Evolutionary conservation across 441 rosid species (phyloP), one percentile per base, ranked within the genome.

Genomic region (Pelargonium fulgidum): DNA sequence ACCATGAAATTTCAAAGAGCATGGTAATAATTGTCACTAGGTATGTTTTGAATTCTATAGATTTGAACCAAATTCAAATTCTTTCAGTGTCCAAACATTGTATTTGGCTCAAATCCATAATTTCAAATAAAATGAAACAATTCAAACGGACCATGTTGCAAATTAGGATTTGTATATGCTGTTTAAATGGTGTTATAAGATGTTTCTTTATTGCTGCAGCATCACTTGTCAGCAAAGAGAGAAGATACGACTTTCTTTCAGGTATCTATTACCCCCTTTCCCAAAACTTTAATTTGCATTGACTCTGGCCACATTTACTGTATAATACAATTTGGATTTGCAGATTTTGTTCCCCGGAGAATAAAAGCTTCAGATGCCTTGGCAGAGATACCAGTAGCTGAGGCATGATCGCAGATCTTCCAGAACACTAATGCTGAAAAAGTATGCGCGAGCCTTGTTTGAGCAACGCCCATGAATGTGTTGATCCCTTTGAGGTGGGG

Each of bases 271-370:
- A 70, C 42, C 64, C 26, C 68, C 13, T 29, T 64, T 62, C 19
- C 29, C 19, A 29, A 36, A 14, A 17, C 70, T 11, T 9, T 22
- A 62, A 42, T 61, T 11, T 50, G 13, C 59, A 13, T 6, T 26
- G 44, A 41, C 24, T 2, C 3, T 64, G 19, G n/a, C 12, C 24
- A 64, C 20, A 42, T 68, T 69, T 63, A 17, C 68, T 13, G 4
- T 14, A 39, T 45, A 22, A 17, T 59, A 1, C 7, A 11, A 7
- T 19, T 62, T 71, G 61, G 66, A 52, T 50, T 13, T 67, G 62
- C 73, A 91, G 98, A 93, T 78, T 85, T 78, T 68, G 91, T 89
- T 74, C 98, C 97, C 33, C 85, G 80, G 83, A 89, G 86, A 81
- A 22, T 88, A 45, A 88, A 83, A 78, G 92, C 89, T 7, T 82